Conservation (phyloP, 331 rosid genomes). For the Cydonia oblonga region DNA sequence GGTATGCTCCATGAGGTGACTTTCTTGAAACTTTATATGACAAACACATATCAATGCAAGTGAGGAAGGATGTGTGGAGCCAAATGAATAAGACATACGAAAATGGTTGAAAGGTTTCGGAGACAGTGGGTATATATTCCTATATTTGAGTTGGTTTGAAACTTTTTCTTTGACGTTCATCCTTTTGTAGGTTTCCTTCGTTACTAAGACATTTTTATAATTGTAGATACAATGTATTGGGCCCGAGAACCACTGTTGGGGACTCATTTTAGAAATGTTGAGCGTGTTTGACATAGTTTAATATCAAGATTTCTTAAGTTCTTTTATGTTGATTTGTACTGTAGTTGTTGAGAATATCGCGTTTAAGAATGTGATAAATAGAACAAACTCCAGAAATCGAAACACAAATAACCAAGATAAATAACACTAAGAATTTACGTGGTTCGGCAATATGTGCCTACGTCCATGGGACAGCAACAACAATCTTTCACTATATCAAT, state of each 20-base stretch:
- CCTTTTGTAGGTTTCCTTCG: not conserved
- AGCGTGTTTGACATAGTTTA: too few relatives aligned
- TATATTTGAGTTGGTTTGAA: not conserved
- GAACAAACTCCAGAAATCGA: too few relatives aligned
- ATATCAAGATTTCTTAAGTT: too few relatives aligned
- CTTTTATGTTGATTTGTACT: too few relatives aligned
- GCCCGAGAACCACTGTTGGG: conserved; percentile 74
- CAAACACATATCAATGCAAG: conserved; percentile 17
- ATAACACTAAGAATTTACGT: too few relatives aligned
- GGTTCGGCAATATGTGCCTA: too few relatives aligned
- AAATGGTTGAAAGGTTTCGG: conserved; percentile 94
- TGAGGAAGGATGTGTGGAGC: conserved; percentile 60
- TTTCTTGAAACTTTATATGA: too few relatives aligned
- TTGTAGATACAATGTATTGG: conserved; percentile 68
- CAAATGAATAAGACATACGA: conserved; percentile 64
- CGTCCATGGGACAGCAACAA: too few relatives aligned
- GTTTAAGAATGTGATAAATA: too few relatives aligned
- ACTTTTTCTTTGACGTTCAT: not conserved
- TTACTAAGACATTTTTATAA: not conserved
- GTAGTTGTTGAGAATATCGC: not conserved
- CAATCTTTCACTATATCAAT: too few relatives aligned
- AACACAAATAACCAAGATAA: too few relatives aligned
- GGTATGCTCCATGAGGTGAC: too few relatives aligned
- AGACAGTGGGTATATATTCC: conserved; percentile 77
- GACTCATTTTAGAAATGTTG: conserved; percentile 25